These are phyloP conservation scores for Neurospora tetrasperma DNA, from an alignment of 495 filamentous ascomycete genomes.

Conservation along the genomic window DNA sequence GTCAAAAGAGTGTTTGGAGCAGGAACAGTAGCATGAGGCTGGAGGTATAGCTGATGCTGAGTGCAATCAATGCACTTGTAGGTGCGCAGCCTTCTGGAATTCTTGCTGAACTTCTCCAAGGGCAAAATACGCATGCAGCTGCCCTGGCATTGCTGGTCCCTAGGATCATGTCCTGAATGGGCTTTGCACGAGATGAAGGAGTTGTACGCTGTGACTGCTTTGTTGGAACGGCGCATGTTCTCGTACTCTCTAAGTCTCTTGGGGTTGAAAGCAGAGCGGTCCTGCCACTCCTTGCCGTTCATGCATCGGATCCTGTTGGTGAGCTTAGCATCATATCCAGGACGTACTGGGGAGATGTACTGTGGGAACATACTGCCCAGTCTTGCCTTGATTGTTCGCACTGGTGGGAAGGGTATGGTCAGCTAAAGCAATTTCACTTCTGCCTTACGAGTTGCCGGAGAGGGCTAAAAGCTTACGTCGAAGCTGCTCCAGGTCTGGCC, in stretches of 20 bases:
- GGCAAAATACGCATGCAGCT: slow-evolving; percentile 40
- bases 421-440: neutral
- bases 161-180: slow-evolving; percentile 5
- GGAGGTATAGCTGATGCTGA: neutral
- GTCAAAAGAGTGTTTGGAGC: neutral
- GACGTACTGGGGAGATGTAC: neutral
- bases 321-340: neutral
- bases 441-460: neutral
- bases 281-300: slow-evolving; percentile 34
- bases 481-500: neutral
- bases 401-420: neutral
- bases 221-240: slow-evolving; percentile 1
- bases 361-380: neutral
- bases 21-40: neutral
- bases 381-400: neutral
- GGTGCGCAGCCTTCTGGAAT: slow-evolving; percentile 38
- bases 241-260: slow-evolving; percentile 32
- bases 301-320: slow-evolving; percentile 37
- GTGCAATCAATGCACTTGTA: neutral
- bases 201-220: slow-evolving; percentile 11
- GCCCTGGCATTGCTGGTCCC: slow-evolving; percentile 29
- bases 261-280: slow-evolving; percentile 33
- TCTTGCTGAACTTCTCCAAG: slow-evolving; percentile 46
- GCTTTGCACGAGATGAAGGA: slow-evolving; percentile 19
- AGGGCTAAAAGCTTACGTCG: neutral